Conservation (phyloP, 495 filamentous ascomycete genomes). For the Corynascus novoguineensis region DNA sequence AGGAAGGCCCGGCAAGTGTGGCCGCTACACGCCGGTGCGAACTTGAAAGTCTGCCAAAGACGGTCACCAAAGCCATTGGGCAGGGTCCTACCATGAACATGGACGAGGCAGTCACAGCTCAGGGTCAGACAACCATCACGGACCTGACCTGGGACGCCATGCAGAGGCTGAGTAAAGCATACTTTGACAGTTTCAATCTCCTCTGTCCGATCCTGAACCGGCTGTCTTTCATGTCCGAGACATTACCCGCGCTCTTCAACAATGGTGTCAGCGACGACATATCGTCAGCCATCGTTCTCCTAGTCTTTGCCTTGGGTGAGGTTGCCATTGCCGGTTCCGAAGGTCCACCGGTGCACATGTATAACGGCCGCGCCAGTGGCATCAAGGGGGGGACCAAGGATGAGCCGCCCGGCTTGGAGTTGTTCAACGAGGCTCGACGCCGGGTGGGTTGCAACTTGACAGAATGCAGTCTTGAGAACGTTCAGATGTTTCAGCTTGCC, state of each 20-base stretch:
- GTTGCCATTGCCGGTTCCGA: constrained; percentile 46
- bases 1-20: constrained; percentile 46
- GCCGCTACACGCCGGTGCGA: constrained; percentile 29
- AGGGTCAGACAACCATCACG: constrained; percentile 8
- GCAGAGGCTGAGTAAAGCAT: constrained; percentile 44
- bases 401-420: constrained; percentile 49
- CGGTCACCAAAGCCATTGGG: background rate
- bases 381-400: constrained; percentile 46
- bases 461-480: constrained; percentile 51
- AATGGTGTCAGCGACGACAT: constrained; percentile 47
- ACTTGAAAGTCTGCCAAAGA: constrained; percentile 11
- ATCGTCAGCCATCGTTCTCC: constrained; percentile 47
- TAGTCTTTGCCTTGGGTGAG: constrained; percentile 54
- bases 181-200: constrained; percentile 54
- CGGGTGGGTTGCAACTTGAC: constrained; percentile 53
- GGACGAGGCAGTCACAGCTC: background rate
- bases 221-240: constrained; percentile 45
- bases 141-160: constrained; percentile 45
- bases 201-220: constrained; percentile 52
- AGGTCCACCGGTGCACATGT: constrained; percentile 38
- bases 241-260: constrained; percentile 40
- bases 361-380: constrained; percentile 46
- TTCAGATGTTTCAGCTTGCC: constrained; percentile 51
- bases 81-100: constrained; percentile 2
- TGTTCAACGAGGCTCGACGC: constrained; percentile 57